Percentiles rank a stretch among this genome's conserved stretches.
These are phyloP conservation scores for Phytophthora hybrid DNA, from an alignment of 352 stramenopile genomes.

Conservation along the genomic window DNA sequence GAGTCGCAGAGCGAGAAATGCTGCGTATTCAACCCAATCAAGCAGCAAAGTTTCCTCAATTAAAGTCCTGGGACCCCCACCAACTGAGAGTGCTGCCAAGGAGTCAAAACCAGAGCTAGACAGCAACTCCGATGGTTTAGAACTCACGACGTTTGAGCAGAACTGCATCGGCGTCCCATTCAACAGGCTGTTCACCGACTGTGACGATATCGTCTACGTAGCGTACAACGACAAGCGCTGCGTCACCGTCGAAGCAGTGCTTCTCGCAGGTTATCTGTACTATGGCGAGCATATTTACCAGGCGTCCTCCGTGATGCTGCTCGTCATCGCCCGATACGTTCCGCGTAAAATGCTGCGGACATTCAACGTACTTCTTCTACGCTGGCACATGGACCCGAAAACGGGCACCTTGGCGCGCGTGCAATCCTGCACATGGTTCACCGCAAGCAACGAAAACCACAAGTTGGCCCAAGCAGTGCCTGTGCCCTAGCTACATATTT, in stretches of 20 bases:
- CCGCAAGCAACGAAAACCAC: slow-evolving; percentile 20
- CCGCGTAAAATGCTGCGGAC: slow-evolving; percentile 24
- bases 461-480: slow-evolving; percentile 3
- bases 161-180: slow-evolving; percentile 24
- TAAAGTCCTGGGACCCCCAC: not conserved
- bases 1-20: slow-evolving; percentile 3
- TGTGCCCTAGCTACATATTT: slow-evolving; percentile 5
- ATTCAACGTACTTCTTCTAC: slow-evolving; percentile 35
- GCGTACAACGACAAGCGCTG: slow-evolving; percentile 14
- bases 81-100: not conserved
- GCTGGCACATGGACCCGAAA: slow-evolving; percentile 27
- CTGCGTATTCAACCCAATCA: not conserved
- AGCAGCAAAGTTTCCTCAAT: not conserved
- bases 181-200: slow-evolving; percentile 24
- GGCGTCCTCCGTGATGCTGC: slow-evolving; percentile 20
- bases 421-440: slow-evolving; percentile 25
- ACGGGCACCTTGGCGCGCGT: slow-evolving; percentile 11
- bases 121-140: no score
- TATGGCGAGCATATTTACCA: slow-evolving; percentile 36
- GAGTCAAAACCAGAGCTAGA: not conserved
- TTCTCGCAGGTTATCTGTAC: slow-evolving; percentile 33
- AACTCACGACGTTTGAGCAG: slow-evolving; percentile 14
- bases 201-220: slow-evolving; percentile 25
- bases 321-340: slow-evolving; percentile 25
- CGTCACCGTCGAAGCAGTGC: slow-evolving; percentile 20